These are phyloP conservation scores for Gossypium aridum DNA, from an alignment of 441 rosid species.

Conservation along the genomic window DNA sequence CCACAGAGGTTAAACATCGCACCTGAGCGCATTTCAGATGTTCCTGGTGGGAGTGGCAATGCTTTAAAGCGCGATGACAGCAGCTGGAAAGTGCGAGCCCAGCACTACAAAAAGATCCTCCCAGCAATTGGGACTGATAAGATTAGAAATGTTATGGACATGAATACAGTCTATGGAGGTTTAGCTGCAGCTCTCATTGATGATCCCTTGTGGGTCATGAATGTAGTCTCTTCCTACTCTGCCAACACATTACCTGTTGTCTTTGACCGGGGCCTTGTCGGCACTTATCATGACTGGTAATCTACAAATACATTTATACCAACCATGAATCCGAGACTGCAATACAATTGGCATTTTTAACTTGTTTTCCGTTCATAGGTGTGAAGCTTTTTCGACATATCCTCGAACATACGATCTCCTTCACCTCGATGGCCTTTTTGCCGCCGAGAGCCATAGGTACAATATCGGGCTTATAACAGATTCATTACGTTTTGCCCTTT, in stretches of 20 bases:
- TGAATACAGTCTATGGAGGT: conserved; percentile 91
- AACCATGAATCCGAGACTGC: not conserved
- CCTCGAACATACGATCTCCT: conserved; percentile 94
- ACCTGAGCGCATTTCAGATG: conserved; percentile 70
- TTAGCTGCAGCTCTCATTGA: conserved; percentile 71
- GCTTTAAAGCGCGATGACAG: conserved; percentile 62
- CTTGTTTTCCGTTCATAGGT: conserved; percentile 40
- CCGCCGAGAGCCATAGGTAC: conserved; percentile 85
- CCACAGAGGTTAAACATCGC: conserved; percentile 64
- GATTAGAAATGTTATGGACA: conserved; percentile 93
- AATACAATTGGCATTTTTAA: not conserved
- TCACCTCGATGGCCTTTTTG: conserved; percentile 81
- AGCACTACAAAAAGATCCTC: conserved; percentile 82
- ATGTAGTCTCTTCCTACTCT: conserved; percentile 84
- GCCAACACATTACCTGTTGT: conserved; percentile 73
- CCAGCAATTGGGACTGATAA: conserved; percentile 69
- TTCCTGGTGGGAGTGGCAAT: conserved; percentile 53
- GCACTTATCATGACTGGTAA: conserved; percentile 93
- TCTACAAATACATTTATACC: conserved; percentile 6
- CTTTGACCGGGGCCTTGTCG: conserved; percentile 86
- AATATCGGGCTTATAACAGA: not conserved
- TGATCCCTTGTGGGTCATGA: conserved; percentile 92
- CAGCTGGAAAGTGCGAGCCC: conserved; percentile 72
- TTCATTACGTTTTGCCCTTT: too few relatives aligned
- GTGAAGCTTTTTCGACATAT: conserved; percentile 95